These are phyloP conservation scores for Sicyos edulis DNA, from an alignment of 306 rosid species.

Conservation along the genomic window DNA sequence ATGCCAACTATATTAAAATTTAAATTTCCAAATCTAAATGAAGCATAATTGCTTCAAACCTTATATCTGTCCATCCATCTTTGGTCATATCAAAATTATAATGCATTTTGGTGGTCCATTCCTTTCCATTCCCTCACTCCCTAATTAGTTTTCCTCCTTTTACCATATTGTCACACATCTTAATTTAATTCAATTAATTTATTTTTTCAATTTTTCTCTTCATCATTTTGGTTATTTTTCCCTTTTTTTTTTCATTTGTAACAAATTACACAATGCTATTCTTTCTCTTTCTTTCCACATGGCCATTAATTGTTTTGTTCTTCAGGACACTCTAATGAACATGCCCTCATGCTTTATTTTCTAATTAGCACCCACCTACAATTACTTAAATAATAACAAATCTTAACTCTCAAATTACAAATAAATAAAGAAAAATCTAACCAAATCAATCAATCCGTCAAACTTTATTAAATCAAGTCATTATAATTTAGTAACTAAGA, in stretches of 20 bases:
- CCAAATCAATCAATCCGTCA: neutral
- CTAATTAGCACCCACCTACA: neutral
- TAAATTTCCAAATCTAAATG: conserved; percentile 9
- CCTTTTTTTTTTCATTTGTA: neutral
- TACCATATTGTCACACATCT: neutral
- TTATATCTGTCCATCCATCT: conserved; percentile 13
- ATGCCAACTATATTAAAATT: neutral
- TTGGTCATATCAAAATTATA: conserved; percentile 11
- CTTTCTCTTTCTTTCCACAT: neutral
- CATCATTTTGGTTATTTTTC: neutral
- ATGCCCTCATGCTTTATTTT: conserved; percentile 4
- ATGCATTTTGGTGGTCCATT: conserved; percentile 19
- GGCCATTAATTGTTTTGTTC: neutral
- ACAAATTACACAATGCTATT: neutral
- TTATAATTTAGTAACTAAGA: neutral
- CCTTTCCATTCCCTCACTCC: neutral
- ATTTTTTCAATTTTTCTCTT: neutral
- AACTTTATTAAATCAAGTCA: neutral
- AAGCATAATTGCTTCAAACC: conserved; percentile 19
- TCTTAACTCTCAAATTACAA: neutral
- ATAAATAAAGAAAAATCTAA: neutral
- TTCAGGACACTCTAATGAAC: neutral
- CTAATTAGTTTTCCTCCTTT: conserved; percentile 8
- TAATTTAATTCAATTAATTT: neutral
- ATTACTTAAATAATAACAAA: neutral